Percentiles rank a stretch among this genome's conserved stretches.
Evolutionary conservation across 148 eudicot genomes (phyloP).

Genomic region (Camellia sinensis): DNA sequence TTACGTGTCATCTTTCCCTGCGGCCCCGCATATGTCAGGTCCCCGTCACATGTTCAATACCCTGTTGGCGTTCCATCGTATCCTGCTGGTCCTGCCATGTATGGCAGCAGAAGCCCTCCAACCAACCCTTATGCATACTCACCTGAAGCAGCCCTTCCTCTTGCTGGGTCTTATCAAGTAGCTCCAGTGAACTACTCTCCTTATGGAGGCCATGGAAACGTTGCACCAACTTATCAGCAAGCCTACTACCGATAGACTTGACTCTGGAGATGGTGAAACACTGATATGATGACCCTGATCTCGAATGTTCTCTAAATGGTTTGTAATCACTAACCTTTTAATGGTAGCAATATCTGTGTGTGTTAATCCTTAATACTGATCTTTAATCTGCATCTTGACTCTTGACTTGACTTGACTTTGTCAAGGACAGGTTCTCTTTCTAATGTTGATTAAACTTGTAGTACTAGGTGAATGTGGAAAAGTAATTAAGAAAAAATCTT

Average conservation of each 20-base stretch:
- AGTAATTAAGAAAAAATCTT: constrained; percentile 19
- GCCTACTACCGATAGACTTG: constrained; percentile 70
- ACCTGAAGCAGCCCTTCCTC: constrained; percentile 60
- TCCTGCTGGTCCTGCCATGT: constrained; percentile 46
- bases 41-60: constrained; percentile 75
- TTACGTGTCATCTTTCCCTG: constrained; percentile 88
- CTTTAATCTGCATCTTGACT: constrained; percentile 21
- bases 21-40: constrained; percentile 55
- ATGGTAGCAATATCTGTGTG: constrained; percentile 61
- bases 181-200: constrained; percentile 63
- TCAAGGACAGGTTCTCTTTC: background rate
- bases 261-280: constrained; percentile 46
- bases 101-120: constrained; percentile 67
- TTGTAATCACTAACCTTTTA: constrained; percentile 78
- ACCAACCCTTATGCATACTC: constrained; percentile 53
- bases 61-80: constrained; percentile 59
- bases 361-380: constrained; percentile 43
- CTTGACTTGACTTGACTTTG: background rate
- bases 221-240: constrained; percentile 77
- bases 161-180: constrained; percentile 59
- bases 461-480: constrained; percentile 28
- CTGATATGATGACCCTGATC: constrained; percentile 44
- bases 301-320: constrained; percentile 31
- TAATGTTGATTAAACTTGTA: constrained; percentile 30
- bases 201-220: constrained; percentile 62